A percentile compares a stretch with the other conserved stretches of the same genome.
Conservation (phyloP, 163 green algal species). For the Chlorella variabilis region DNA sequence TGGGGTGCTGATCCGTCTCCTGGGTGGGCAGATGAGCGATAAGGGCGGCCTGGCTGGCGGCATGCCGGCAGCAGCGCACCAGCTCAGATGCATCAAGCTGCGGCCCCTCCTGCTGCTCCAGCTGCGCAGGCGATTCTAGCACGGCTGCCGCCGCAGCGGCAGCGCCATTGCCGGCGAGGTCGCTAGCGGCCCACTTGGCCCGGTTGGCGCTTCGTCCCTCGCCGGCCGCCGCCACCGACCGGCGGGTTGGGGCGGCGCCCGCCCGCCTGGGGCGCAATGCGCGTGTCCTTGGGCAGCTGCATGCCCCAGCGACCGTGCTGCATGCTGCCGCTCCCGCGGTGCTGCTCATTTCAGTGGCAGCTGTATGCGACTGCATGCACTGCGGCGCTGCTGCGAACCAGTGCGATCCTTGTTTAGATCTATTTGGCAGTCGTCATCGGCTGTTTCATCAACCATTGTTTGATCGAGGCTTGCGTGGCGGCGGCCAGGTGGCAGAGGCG, state of each 20-base stretch:
- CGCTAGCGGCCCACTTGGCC: conserved; percentile 48
- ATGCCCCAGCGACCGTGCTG: not conserved
- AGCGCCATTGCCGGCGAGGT: not conserved
- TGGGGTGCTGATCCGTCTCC: not conserved
- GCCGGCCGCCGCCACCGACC: conserved; percentile 32
- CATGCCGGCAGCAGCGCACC: conserved; percentile 26
- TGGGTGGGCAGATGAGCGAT: too few relatives aligned
- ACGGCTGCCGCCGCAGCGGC: not conserved
- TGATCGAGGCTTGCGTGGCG: too few relatives aligned
- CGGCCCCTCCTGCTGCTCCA: not conserved
- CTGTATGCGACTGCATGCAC: too few relatives aligned
- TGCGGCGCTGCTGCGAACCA: too few relatives aligned
- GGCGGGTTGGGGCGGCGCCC: not conserved
- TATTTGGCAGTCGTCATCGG: too few relatives aligned
- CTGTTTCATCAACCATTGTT: too few relatives aligned
- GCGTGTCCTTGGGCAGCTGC: too few relatives aligned
- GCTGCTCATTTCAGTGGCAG: too few relatives aligned
- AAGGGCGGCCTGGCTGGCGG: too few relatives aligned
- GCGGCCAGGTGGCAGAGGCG: too few relatives aligned
- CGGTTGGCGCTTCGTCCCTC: conserved; percentile 66
- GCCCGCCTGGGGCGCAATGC: not conserved
- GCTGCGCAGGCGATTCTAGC: not conserved
- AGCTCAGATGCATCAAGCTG: conserved; percentile 33
- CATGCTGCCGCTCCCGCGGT: too few relatives aligned
- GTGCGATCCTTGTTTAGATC: too few relatives aligned